A percentile compares a stretch with the other conserved stretches of the same genome.
Conservation (phyloP, 2,329 filamentous ascomycete species). For the Cladophialophora yegresii region DNA sequence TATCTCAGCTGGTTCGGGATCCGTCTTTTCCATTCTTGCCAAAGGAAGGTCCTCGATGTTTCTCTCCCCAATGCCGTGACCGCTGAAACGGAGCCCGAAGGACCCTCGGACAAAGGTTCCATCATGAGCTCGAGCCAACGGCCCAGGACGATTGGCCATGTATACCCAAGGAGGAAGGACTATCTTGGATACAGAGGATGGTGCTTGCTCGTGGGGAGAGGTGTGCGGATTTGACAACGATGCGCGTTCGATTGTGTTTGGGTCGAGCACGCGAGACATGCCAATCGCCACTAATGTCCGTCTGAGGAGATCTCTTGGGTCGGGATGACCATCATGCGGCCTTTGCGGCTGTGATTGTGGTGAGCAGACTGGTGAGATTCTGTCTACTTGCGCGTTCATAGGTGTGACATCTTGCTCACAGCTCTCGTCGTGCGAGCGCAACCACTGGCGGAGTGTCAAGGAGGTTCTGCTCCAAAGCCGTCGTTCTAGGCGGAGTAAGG, state of each 20-base stretch:
- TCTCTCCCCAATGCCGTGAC: constrained; percentile 43
- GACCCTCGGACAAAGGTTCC: constrained; percentile 46
- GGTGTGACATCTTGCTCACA: constrained; percentile 5
- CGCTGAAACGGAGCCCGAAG: constrained; percentile 46
- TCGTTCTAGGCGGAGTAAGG: constrained; percentile 34
- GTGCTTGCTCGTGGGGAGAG: background rate
- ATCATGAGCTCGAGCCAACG: constrained; percentile 45
- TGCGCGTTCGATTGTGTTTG: constrained; percentile 12
- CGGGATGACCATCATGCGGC: constrained; percentile 12
- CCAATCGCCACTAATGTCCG: constrained; percentile 40
- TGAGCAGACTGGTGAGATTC: background rate
- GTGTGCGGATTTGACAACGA: constrained; percentile 10
- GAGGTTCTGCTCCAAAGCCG: constrained; percentile 6
- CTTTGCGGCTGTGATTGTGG: constrained; percentile 6
- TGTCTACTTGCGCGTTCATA: background rate
- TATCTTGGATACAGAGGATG: background rate
- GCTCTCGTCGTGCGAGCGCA: constrained; percentile 14
- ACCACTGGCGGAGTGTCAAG: constrained; percentile 15
- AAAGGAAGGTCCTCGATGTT: constrained; percentile 30
- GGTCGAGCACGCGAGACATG: constrained; percentile 39
- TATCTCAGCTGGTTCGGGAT: constrained; percentile 17
- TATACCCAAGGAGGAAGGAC: constrained; percentile 28
- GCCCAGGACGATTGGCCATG: constrained; percentile 32
- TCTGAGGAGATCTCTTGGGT: constrained; percentile 33
- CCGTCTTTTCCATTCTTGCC: constrained; percentile 11